Base-by-base conservation (phyloP, 23 red algal genomes). In the Pyropia yezoensis region DNA sequence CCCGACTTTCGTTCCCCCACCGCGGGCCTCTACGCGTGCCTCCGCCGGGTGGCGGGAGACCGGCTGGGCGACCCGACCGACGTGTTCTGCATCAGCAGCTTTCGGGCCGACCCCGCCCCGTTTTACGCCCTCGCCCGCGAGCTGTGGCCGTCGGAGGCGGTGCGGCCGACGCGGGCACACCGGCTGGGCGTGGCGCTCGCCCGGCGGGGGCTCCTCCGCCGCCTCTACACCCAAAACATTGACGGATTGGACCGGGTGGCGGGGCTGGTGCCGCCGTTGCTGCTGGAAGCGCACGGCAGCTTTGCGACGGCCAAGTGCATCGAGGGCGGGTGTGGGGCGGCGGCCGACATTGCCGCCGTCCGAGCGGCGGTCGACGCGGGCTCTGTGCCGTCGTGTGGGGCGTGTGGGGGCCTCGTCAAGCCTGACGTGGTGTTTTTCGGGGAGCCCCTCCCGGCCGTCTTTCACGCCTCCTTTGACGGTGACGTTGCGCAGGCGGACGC, bases 401-500 rank as follows among this genome's bases (percentile, higher is more conserved):
- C 17, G 18, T 20, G 25, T 15, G 22, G 65, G 13, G 73, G 74
- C 7, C 65, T 97, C 0, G 51, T 97, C 28, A 97, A 97, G 66
- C 93, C 93, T 3, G 85, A 81, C 67, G 86, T 97, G 69, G 85
- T 90, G 18, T 97, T 97, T 74, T 97, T 97, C 52, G 93, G 93
- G 1, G 93, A 97, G 69, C 59, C 62, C 30, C 49, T 97, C 22
- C 73, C 81, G 7, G 56, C 79, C 3, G 57, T 61, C 20, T 88
- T 97, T 18, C 61, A 52, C 52, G 77, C 65, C 11, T 57, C 9
- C 26, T 53, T 90, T 14, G 27, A 65, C 14, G 50, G 63, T 17
- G 93, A 97, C 49, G 18, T 87, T 25, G 30, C n/a, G 14, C 25
- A 14, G 7, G 83, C 93, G 14, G 93, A 97, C 58, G 21, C 90